phyloP scores from a whole-genome alignment of 2,329 filamentous ascomycete species.

The Fusarium proliferatum region DNA sequence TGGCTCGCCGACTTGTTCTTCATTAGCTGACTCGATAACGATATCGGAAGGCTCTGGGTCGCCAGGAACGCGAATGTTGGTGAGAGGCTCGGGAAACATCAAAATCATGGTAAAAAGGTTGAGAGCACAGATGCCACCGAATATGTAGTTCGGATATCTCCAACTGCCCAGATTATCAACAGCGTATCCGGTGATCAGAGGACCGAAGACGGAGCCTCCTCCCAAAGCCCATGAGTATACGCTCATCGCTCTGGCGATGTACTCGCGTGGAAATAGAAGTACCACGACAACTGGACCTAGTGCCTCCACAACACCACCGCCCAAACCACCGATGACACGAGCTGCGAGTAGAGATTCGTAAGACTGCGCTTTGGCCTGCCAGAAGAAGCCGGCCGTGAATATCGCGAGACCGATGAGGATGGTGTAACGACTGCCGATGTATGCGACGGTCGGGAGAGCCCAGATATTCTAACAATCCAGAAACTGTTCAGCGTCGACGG shows the following conservation, averaged over 20 bases:
- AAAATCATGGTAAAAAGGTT: background rate
- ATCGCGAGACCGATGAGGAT: background rate
- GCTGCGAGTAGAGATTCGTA: background rate
- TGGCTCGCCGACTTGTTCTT: background rate
- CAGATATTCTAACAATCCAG: background rate
- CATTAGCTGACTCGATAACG: too few relatives aligned
- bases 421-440: background rate
- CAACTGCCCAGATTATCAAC: background rate
- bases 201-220: accelerated
- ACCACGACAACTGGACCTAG: background rate
- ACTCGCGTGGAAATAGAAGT: background rate
- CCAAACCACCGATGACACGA: background rate
- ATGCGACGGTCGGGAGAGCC: background rate
- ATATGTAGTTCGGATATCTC: background rate
- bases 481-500: background rate
- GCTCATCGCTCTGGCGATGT: background rate
- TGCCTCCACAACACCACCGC: background rate
- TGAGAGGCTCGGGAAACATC: background rate
- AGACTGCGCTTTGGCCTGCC: background rate
- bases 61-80: background rate
- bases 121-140: background rate
- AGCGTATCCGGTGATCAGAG: background rate
- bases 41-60: background rate
- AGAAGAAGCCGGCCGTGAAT: background rate
- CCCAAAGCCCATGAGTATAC: background rate